Percentiles rank a stretch among this genome's conserved stretches.
Evolutionary conservation across 768 basidiomycete species (phyloP).

Genomic region (Xanthoconium purpureum): DNA sequence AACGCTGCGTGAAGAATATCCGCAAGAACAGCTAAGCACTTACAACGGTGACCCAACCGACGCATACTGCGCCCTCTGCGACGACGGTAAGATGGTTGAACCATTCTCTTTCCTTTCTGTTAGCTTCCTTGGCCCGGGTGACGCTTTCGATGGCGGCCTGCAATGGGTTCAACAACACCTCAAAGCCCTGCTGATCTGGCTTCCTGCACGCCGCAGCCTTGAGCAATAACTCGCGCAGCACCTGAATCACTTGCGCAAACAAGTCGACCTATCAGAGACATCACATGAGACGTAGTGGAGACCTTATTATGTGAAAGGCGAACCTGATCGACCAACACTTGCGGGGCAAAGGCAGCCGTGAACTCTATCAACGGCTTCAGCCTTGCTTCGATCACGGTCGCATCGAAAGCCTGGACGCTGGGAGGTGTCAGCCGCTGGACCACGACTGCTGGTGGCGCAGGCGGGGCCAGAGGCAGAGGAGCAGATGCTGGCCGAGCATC

Average conservation of each 20-base stretch:
- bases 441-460: slow-evolving; percentile 37
- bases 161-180: slow-evolving; percentile 61
- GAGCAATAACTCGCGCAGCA: slow-evolving; percentile 66
- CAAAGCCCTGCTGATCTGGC: slow-evolving; percentile 61
- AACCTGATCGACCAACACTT: slow-evolving; percentile 78
- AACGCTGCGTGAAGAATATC: not conserved
- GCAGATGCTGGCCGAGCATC: slow-evolving; percentile 27
- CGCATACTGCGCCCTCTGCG: slow-evolving; percentile 75
- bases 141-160: slow-evolving; percentile 72
- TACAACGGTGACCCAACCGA: slow-evolving; percentile 88
- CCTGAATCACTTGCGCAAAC: slow-evolving; percentile 62
- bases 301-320: slow-evolving; percentile 21
- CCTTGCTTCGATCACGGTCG: slow-evolving; percentile 67
- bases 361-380: slow-evolving; percentile 72
- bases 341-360: slow-evolving; percentile 65
- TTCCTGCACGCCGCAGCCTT: slow-evolving; percentile 74
- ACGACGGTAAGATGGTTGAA: slow-evolving; percentile 75
- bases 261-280: slow-evolving; percentile 53
- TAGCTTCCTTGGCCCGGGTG: slow-evolving; percentile 77
- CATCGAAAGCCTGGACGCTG: slow-evolving; percentile 70
- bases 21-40: slow-evolving; percentile 28
- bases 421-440: slow-evolving; percentile 46
- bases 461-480: slow-evolving; percentile 31
- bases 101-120: slow-evolving; percentile 78
- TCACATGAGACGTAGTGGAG: slow-evolving; percentile 3